Percentiles rank a stretch among this genome's conserved stretches.
phyloP scores from a whole-genome alignment of 345 rosid species.

The Murraya koenigii region DNA sequence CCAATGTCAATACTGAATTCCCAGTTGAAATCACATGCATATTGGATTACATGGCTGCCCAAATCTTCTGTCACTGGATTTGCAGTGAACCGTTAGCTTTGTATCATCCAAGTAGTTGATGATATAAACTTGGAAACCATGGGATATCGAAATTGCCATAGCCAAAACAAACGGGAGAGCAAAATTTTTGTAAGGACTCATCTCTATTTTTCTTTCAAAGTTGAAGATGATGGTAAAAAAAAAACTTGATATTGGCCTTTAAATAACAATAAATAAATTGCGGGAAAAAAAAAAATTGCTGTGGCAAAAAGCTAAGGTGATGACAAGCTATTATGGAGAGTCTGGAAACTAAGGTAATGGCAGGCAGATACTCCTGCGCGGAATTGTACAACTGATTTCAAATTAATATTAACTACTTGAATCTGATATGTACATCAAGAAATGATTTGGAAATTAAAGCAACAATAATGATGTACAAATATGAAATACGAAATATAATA shows the following conservation, averaged over 20 bases:
- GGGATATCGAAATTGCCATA: neutral
- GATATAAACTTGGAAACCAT: neutral
- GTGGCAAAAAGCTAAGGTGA: neutral
- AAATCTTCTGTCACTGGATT: neutral
- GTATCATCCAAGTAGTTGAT: neutral
- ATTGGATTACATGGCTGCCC: neutral
- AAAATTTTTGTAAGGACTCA: neutral
- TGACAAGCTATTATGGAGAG: neutral
- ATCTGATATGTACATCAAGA: neutral
- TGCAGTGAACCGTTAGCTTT: neutral
- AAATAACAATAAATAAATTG: no score
- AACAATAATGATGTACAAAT: neutral
- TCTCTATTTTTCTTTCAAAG: neutral
- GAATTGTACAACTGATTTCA: neutral
- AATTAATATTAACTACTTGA: neutral
- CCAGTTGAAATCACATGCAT: neutral
- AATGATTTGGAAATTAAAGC: neutral
- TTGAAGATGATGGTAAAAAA: neutral
- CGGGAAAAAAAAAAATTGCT: no score
- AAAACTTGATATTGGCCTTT: neutral
- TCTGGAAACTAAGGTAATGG: neutral
- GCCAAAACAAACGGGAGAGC: neutral
- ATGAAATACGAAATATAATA: no score
- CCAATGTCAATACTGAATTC: neutral
- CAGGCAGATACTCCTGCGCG: neutral